Evolutionary conservation across 2,329 filamentous ascomycete species (phyloP).

Genomic region (Colletotrichum filicis): DNA sequence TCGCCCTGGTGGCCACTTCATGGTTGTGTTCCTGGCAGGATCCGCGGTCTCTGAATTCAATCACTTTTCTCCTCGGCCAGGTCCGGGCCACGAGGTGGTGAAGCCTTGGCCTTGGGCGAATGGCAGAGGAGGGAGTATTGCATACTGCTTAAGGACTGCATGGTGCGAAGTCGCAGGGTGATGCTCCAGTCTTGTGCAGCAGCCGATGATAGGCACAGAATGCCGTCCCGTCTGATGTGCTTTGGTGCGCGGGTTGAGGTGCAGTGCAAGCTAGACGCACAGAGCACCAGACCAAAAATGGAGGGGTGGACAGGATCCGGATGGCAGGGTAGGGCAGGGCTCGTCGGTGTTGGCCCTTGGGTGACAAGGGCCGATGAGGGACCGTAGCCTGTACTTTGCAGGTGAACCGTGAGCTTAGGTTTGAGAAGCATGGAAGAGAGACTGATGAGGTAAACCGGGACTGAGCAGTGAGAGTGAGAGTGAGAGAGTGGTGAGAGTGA

Average conservation of each 20-base stretch:
- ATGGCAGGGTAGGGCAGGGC: conserved; percentile 28
- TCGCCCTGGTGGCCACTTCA: not conserved
- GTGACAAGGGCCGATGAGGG: conserved; percentile 1
- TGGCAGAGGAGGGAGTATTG: not conserved
- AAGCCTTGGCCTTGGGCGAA: not conserved
- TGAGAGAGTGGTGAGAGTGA: not conserved
- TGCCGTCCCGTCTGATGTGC: conserved; percentile 14
- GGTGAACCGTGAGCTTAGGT: too few relatives aligned
- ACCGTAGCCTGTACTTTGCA: too few relatives aligned
- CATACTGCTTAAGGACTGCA: not conserved
- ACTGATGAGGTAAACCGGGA: not conserved
- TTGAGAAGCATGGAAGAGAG: not conserved
- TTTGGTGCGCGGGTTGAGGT: conserved; percentile 6
- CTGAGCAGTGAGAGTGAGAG: not conserved
- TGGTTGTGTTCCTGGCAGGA: conserved; percentile 22
- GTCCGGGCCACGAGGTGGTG: not conserved
- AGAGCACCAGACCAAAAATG: not conserved
- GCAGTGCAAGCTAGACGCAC: not conserved
- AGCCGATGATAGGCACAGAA: conserved; percentile 1
- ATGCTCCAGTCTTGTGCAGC: conserved; percentile 18
- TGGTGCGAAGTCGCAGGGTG: not conserved
- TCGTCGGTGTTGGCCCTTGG: conserved; percentile 2
- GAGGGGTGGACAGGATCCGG: not conserved
- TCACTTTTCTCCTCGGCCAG: conserved; percentile 16
- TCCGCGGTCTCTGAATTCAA: conserved; percentile 9